Evolutionary conservation across 2,329 filamentous ascomycete genomes (phyloP), one percentile per base, ranked within the genome.

Genomic region (Penicillium digitatum): DNA sequence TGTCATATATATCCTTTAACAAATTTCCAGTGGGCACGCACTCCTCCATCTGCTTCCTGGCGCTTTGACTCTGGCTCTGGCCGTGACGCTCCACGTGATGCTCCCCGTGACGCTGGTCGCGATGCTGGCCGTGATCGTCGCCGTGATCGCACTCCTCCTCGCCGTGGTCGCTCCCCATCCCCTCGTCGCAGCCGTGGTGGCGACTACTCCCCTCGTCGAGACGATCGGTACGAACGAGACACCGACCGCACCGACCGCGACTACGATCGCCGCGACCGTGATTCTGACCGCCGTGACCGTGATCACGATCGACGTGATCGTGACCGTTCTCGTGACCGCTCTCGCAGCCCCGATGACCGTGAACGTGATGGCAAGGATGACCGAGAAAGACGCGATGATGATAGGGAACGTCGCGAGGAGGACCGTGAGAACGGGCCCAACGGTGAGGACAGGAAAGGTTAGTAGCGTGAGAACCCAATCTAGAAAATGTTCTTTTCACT

Each of bases 41-140:
- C 94, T 69, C 94, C 94, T 68, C 94, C 94, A 47, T 97, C 94
- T 64, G 94, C 94, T 50, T 97, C 92, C 29, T 99, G 94, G 94
- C 89, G 94, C 59, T 99, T 99, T 73, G 94, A 96, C 75, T 91
- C 90, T 64, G 93, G 92, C 10, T 60, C 90, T 65, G 92, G 91
- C 57, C 86, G 88, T 68, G 88, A 44, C 27, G 43, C 43, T n/a
- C 43, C 42, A 5, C 43, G 39, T 42, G 38, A 90, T 4, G 24
- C 47, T 6, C 35, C 26, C 26, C 47, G 48, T 29, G 48, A 54
- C n/a, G 37, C 45, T 37, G 51, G 51, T 10, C 60, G 60, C 72
- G 94, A 96, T 75, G 90, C 90, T 65, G 92, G 91, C 58, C 86
- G 88, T 69, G 88, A 90, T 68, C 88, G 76, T 60, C 76, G 78